Evolutionary conservation across 495 filamentous ascomycete species (phyloP).

Genomic region (Aspergillus sparsus): DNA sequence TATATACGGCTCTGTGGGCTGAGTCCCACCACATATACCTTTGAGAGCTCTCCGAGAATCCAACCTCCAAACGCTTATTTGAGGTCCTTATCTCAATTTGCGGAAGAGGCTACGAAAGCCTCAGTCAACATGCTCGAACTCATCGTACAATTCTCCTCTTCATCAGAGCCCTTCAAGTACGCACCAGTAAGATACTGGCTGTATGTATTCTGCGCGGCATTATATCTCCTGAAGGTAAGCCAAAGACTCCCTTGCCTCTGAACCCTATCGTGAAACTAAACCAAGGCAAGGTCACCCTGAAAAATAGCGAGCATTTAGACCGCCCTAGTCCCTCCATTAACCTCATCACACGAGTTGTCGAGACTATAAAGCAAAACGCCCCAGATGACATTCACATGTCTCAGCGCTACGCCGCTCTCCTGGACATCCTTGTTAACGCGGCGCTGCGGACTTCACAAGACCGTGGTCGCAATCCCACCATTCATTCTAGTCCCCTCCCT

Average conservation of each 20-base stretch:
- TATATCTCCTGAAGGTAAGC: conserved; percentile 12
- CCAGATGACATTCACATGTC: conserved; percentile 7
- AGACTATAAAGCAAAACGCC: too few relatives aligned
- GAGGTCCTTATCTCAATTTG: neutral
- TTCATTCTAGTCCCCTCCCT: too few relatives aligned
- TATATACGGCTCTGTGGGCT: conserved; percentile 4
- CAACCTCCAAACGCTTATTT: neutral
- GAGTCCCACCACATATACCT: neutral
- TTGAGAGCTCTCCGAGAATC: neutral
- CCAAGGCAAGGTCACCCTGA: neutral
- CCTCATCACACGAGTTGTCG: neutral
- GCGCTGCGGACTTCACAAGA: neutral
- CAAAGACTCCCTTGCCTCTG: too few relatives aligned
- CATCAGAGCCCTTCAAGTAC: too few relatives aligned
- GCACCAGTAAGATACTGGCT: conserved; percentile 3
- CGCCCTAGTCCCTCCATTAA: neutral
- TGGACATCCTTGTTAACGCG: conserved; percentile 4
- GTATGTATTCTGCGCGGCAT: neutral
- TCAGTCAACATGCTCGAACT: neutral
- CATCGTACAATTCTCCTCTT: neutral
- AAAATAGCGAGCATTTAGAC: neutral
- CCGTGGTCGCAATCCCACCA: too few relatives aligned
- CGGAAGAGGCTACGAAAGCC: neutral
- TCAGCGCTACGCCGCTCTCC: neutral
- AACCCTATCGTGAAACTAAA: too few relatives aligned